Evolutionary conservation across 2,329 filamentous ascomycete species (phyloP).

Genomic region (Penicillium oxalicum): DNA sequence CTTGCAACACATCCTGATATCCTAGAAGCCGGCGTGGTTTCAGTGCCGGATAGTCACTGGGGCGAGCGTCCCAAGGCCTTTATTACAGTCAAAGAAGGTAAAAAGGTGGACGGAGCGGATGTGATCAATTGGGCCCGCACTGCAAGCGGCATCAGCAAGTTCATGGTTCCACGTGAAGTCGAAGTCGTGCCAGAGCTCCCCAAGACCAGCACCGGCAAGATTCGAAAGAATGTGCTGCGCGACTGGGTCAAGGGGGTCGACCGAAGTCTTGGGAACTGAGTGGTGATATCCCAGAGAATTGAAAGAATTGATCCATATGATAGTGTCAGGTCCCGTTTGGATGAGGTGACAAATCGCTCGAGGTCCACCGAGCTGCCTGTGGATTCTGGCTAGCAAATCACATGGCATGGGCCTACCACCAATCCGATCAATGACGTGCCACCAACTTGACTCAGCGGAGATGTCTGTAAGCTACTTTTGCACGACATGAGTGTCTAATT

Average conservation of each 20-base stretch:
- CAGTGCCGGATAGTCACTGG: constrained; percentile 83
- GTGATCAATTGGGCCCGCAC: constrained; percentile 83
- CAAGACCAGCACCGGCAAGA: constrained; percentile 95
- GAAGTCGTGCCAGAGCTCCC: constrained; percentile 83
- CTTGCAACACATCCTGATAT: constrained; percentile 81
- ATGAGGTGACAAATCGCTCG: no score
- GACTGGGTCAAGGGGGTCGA: constrained; percentile 67
- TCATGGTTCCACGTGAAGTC: constrained; percentile 72
- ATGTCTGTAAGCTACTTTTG: no score
- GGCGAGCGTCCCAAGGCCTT: constrained; percentile 95
- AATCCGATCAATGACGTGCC: no score
- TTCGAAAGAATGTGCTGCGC: constrained; percentile 87
- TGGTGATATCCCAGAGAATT: no score
- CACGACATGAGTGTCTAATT: no score
- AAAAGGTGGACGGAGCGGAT: constrained; percentile 55
- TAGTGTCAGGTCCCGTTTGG: no score
- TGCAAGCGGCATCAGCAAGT: constrained; percentile 74
- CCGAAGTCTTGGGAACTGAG: constrained; percentile 1
- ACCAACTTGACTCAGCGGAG: no score
- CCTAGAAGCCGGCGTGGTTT: constrained; percentile 86
- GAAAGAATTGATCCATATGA: not conserved
- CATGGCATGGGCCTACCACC: no score
- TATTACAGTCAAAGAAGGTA: constrained; percentile 70
- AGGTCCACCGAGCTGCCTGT: no score
- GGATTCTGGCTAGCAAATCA: no score